Evolutionary conservation across 805 yeast species (phyloP), one percentile per base, ranked within the genome.

Genomic region (Wickerhamiella australiensis): DNA sequence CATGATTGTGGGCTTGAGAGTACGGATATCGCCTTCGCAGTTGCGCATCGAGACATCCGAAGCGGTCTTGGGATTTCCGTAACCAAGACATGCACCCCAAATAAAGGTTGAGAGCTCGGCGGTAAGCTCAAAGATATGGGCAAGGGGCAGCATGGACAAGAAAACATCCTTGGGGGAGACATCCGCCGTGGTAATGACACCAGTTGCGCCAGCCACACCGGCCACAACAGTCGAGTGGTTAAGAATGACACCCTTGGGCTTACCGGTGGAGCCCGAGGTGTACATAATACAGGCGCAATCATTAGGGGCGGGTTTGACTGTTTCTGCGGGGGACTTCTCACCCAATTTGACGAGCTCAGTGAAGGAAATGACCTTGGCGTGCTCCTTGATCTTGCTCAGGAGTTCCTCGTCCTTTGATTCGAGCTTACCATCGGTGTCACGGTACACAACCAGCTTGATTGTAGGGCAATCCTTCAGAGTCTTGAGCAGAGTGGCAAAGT

Each of bases 51-150:
- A 85, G 1, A 74, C 70, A 55, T 84, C 94, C 18, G 94, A 79
- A 58, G 92, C 71, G 26, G 98, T 90, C 70, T 87, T 87, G 54
- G 90, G 96, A 59, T 73, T 79, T 46, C 95, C 97, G 69, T 92
- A 92, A 58, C 97, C 97, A 42, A 84, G 65, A 50, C 77, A 65
- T 50, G 84, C 81, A 64, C 97, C 97, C 97, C 96, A 92, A 72
- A 78, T 79, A 58, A 92, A 77, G 33, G 76, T 61, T 26, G 77
- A 66, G 60, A 87, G 71, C 71, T 92, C 98, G 56, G 92, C 87
- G 3, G 78, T 85, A 67, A 86, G 73, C 70, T 92, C 98, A 59
- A 92, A 85, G 59, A 92, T 92, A 63, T 92, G 98, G 7, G 98
- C 98, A 61, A 92, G 75, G 11, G 98, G 98, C 64, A 92, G 76